phyloP scores from a whole-genome alignment of 2,329 filamentous ascomycete species.

The Colletotrichum liaoningense region DNA sequence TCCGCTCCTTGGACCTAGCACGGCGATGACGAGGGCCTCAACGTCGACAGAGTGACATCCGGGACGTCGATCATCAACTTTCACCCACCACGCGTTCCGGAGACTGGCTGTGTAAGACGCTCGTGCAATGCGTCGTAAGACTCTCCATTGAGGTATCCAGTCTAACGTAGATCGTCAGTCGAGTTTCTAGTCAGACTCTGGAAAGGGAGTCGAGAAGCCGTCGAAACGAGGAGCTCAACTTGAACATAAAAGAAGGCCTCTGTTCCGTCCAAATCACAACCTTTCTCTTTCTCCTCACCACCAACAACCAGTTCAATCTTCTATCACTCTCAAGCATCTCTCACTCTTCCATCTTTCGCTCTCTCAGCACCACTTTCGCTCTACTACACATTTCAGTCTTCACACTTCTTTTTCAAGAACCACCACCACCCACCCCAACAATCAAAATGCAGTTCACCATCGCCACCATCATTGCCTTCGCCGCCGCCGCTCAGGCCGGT shows the following conservation, averaged over 20 bases:
- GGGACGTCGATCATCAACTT: constrained; percentile 1
- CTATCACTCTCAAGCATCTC: constrained; percentile 17
- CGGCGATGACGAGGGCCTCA: not conserved
- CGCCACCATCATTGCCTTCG: constrained; percentile 10
- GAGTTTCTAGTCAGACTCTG: not conserved
- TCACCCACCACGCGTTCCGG: not conserved
- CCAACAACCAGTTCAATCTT: constrained; percentile 10
- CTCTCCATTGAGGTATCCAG: not conserved
- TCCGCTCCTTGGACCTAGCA: not conserved
- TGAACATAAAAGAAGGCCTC: not conserved
- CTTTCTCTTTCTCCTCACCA: constrained; percentile 4
- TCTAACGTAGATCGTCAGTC: not conserved
- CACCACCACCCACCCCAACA: not conserved
- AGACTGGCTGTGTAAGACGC: not conserved
- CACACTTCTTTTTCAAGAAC: not conserved
- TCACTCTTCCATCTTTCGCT: not conserved
- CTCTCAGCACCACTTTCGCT: not conserved
- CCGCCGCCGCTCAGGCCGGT: constrained; percentile 17
- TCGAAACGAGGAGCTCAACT: not conserved
- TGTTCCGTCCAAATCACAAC: not conserved
- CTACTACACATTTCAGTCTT: not conserved
- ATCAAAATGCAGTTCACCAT: constrained; percentile 25
- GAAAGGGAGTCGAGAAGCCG: not conserved
- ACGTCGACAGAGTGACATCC: not conserved
- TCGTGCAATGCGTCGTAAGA: not conserved